Evolutionary conservation across 179 eudicot genomes (phyloP).

Genomic region (Sideroxylon spinosum): DNA sequence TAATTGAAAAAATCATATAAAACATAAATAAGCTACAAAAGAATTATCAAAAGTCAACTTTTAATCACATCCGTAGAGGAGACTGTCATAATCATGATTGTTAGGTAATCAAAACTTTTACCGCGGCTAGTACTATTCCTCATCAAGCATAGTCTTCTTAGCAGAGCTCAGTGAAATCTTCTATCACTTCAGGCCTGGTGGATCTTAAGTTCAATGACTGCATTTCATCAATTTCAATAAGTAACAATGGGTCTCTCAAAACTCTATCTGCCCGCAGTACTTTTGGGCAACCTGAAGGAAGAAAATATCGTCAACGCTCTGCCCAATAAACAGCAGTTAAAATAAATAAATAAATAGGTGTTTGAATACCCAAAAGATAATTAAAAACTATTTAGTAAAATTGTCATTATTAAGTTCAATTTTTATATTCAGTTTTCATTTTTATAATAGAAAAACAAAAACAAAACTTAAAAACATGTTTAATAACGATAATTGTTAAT

Average conservation of each 20-base stretch:
- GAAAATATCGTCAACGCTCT: conserved; percentile 5
- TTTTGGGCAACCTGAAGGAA: conserved; percentile 67
- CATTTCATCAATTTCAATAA: conserved; percentile 69
- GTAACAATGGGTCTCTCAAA: conserved; percentile 61
- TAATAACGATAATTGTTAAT: too few species aligned
- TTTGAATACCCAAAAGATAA: too few species aligned
- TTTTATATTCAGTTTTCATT: too few species aligned
- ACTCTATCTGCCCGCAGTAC: conserved; percentile 37
- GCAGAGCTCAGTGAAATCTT: conserved; percentile 68
- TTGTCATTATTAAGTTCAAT: too few species aligned
- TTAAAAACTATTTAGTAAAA: too few species aligned
- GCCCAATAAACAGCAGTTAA: conserved; percentile 9
- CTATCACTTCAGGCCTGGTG: conserved; percentile 39
- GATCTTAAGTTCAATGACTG: conserved; percentile 41
- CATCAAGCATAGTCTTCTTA: conserved; percentile 27
- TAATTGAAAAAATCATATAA: too few species aligned
- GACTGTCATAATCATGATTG: neutral
- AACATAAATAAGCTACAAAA: too few species aligned
- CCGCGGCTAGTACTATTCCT: neutral
- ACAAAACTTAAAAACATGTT: too few species aligned
- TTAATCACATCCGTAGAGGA: neutral
- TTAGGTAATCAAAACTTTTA: neutral
- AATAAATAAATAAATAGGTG: neutral
- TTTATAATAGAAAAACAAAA: too few species aligned
- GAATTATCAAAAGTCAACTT: too few species aligned